Conservation (phyloP, 2,329 filamentous ascomycete species). For the Pleoardoris graminearum region DNA sequence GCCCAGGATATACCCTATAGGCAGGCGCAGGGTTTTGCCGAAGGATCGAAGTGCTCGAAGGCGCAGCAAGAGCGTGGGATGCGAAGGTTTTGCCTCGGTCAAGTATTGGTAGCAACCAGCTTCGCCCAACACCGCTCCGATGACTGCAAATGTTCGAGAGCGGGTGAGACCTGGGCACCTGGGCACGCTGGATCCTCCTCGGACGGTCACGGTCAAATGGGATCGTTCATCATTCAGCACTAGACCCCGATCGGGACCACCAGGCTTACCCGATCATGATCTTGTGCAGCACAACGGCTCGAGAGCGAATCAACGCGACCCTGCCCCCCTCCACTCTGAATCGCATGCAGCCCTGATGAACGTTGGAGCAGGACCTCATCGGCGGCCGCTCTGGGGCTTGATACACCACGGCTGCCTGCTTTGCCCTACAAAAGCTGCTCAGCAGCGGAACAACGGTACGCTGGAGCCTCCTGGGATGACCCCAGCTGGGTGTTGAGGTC, state of each 20-base stretch:
- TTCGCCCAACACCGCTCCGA: neutral
- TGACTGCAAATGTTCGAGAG: neutral
- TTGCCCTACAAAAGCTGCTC: neutral
- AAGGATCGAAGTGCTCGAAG: conserved; percentile 4
- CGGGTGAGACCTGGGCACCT: neutral
- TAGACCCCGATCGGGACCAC: conserved; percentile 2
- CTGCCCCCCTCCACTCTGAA: conserved; percentile 9
- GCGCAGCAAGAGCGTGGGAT: conserved; percentile 11
- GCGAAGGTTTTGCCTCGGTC: neutral
- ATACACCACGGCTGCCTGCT: conserved; percentile 2
- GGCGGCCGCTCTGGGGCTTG: neutral
- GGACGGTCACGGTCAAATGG: conserved; percentile 10
- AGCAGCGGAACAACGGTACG: neutral
- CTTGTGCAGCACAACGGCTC: conserved; percentile 20
- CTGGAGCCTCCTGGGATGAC: neutral
- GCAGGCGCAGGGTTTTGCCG: neutral
- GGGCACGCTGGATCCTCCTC: conserved; percentile 3
- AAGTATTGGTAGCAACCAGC: neutral
- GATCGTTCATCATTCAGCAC: conserved; percentile 1
- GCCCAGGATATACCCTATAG: conserved; percentile 10
- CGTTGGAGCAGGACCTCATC: neutral
- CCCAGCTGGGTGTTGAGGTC: conserved; percentile 4
- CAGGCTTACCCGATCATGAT: conserved; percentile 9
- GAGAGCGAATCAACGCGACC: conserved; percentile 17
- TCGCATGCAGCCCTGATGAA: conserved; percentile 2